Base-by-base conservation (phyloP, 1,139 yeast genomes). In the Nadsonia commutata region DNA sequence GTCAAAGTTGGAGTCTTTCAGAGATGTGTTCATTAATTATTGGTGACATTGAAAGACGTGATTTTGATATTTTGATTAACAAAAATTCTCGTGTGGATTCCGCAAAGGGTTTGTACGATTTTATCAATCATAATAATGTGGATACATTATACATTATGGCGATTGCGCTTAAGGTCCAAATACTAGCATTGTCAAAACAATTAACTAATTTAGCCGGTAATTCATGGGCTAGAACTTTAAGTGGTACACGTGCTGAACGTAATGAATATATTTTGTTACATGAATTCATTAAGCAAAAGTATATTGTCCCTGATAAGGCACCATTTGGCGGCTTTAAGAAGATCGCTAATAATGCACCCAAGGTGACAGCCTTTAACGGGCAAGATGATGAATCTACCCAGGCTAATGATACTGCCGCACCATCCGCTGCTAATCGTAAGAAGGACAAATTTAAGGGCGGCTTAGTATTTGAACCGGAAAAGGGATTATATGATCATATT, bases 191-290 rank as follows among this genome's bases (percentile, higher is more conserved):
- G 48, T 82, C 97, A 0, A 84, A 85, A 55, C 96, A 88, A 57
- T 70, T 93, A 56, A 90, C 99, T 3, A 82, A 81, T 52, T 67
- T 93, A 51, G 97, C 98, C 1, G 99, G 99, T 53, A 93, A 90
- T 59, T 90, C 96, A 0, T 93, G 99, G 99, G 76, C 94, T 2
- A 86, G 84, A 52, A 90, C 98, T 0, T 68, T 93, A 45, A 78
- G 86, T 45, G 99, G 99, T 63, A 84, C 97, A 0, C 75, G 99
- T 56, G 94, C 95, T 13, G 97, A 95, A 55, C 76, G 98, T 65
- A 90, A 90, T 62, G 98, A 93, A 62, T 90, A 68, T 58, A 84
- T 93, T 71, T 69, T 93, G 60, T 66, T 90, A 47, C 99, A 93
- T 61, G 98, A 93, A 62, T 93, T 93, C 62, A 71, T 78, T 23